These are phyloP conservation scores for Quercus engelmannii DNA, from an alignment of 306 rosid species.

Conservation along the genomic window DNA sequence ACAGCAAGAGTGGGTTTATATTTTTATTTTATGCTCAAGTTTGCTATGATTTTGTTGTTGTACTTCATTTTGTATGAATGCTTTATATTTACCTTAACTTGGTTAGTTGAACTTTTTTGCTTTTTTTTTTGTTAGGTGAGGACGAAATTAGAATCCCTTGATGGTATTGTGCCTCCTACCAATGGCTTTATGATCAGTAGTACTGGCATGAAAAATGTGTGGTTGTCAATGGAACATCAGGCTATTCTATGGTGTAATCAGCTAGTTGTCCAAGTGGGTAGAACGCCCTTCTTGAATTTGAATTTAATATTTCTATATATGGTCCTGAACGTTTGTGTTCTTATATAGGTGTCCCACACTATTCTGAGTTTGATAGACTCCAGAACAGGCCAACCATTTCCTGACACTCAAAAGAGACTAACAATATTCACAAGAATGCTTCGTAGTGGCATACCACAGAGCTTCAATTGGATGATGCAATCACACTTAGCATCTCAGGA, in stretches of 20 bases:
- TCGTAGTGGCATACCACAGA: slow-evolving; percentile 75
- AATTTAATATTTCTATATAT: slow-evolving; percentile 15
- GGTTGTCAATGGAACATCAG: slow-evolving; percentile 99
- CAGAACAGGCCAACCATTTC: slow-evolving; percentile 70
- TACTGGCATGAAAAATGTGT: slow-evolving; percentile 89
- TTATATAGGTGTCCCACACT: slow-evolving; percentile 82
- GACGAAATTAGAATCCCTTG: slow-evolving; percentile 78
- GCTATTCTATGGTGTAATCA: slow-evolving; percentile 98
- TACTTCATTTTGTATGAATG: slow-evolving; percentile 13
- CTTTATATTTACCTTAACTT: slow-evolving; percentile 18
- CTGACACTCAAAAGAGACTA: slow-evolving; percentile 57
- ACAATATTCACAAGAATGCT: slow-evolving; percentile 73
- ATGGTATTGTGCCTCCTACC: slow-evolving; percentile 91
- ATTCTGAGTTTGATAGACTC: slow-evolving; percentile 88
- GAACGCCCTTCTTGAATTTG: slow-evolving; percentile 13
- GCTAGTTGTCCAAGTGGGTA: slow-evolving; percentile 83
- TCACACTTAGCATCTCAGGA: slow-evolving; percentile 39
- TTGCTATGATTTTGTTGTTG: neutral
- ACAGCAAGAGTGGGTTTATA: neutral
- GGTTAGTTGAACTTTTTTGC: slow-evolving; percentile 19
- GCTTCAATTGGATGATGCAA: slow-evolving; percentile 58
- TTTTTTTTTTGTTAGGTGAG: slow-evolving; percentile 55
- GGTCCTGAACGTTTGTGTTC: slow-evolving; percentile 33
- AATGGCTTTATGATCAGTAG: slow-evolving; percentile 98
- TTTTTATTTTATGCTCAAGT: slow-evolving; percentile 3